Evolutionary conservation across 75 land plant genomes (phyloP), one percentile per base, ranked within the genome.

Genomic region (Sequoiadendron giganteum): DNA sequence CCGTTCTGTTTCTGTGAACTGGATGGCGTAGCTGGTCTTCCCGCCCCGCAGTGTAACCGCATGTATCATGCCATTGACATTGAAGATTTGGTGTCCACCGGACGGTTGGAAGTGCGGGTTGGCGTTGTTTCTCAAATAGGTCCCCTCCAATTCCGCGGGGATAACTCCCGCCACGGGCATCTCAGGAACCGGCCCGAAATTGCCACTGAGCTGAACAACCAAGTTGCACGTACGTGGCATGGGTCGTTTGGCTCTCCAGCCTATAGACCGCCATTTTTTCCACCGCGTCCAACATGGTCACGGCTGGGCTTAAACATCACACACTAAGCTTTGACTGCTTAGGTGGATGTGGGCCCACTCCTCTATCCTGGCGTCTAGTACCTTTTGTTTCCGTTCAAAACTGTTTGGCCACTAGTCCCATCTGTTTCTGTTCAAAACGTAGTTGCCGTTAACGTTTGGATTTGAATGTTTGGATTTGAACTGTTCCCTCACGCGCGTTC

Each of bases 21-120:
- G 72, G 81, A 76, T 88, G 3, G 83, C 42, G 81, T 92, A 95
- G 86, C 93, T 92, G n/a, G 94, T 94, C 1, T 45, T 25, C 3
- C 88, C 92, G 8, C 56, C 19, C 16, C 25, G 21, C 5, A 93
- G 56, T 25, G 16, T 85, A 15, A 95, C 94, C 32, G 95, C 97
- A 83, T 96, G 98, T 49, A 96, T 89, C 97, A 94, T 96, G 15
- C 96, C 95, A 85, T 96, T 96, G 3, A 94, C 97, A 86, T 95
- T 95, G 85, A 95, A 95, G n/a, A 94, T 79, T 78, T 95, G 97
- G 94, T 97, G 95, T 2, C 95, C 92, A 25, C 85, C 93, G 14
- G 79, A 19, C 9, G 99, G 97, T 30, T 58, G 18, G 87, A 90
- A 91, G 85, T 55, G 45, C 6, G 94, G 94, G 82, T 96, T 96